Percentiles rank a stretch among this genome's conserved stretches.
Evolutionary conservation across 768 basidiomycete genomes (phyloP).

Genomic region (Tylopilus vinaceipallidus): DNA sequence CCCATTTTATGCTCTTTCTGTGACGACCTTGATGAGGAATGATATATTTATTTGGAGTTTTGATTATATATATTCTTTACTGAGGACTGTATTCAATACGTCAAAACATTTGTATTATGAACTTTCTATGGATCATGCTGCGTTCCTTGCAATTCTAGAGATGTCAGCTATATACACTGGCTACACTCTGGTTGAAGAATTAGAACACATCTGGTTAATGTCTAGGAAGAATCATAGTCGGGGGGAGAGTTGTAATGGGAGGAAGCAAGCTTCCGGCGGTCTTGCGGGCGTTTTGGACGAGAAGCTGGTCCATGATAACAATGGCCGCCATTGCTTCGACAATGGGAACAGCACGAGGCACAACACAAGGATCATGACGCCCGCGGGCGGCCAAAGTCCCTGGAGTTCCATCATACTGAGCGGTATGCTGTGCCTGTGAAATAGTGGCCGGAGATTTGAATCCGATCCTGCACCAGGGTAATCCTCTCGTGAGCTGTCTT

Average conservation of each 20-base stretch:
- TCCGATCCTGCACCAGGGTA: conserved; percentile 63
- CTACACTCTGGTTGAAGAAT: conserved; percentile 3
- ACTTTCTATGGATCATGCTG: conserved; percentile 9
- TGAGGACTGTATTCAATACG: background rate
- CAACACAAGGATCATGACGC: conserved; percentile 96
- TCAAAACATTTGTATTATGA: conserved; percentile 14
- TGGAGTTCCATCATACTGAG: conserved; percentile 88
- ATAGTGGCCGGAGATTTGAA: conserved; percentile 99
- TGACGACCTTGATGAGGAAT: conserved; percentile 46
- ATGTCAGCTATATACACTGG: background rate
- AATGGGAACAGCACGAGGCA: conserved; percentile 95
- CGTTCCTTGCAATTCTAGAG: background rate
- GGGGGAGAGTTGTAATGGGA: conserved; percentile 82
- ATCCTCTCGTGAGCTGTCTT: conserved; percentile 7
- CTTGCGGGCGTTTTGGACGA: conserved; percentile 84
- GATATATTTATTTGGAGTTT: background rate
- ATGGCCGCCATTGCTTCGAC: conserved; percentile 97
- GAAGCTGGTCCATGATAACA: conserved; percentile 91
- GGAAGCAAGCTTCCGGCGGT: conserved; percentile 78
- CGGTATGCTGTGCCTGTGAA: conserved; percentile 85
- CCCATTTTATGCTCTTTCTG: conserved; percentile 64
- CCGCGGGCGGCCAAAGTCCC: conserved; percentile 90
- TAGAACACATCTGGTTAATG: conserved; percentile 11
- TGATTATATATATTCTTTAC: background rate
- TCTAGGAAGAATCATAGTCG: conserved; percentile 80